Evolutionary conservation across 768 basidiomycete genomes (phyloP), one percentile per base, ranked within the genome.

Genomic region (Sistotremastrum niveocremeum): DNA sequence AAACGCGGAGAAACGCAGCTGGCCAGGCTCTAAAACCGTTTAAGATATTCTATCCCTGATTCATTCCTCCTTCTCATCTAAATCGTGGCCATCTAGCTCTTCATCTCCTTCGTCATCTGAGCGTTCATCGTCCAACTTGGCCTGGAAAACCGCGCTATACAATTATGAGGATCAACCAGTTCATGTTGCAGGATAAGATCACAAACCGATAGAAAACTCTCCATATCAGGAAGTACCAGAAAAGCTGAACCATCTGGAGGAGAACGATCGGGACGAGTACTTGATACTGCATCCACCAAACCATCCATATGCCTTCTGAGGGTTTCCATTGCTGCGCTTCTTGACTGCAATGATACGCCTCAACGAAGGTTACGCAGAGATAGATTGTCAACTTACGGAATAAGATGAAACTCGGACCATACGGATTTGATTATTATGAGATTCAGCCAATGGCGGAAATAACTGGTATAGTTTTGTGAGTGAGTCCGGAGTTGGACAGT

Each of bases 401-500:
- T 66, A 9, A 83, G 64, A 40, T 84, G 71, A 50, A 74, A 84
- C 55, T 98, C 79, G 34, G 57, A 69, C 81, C 81, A 89, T 4
- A 93, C 82, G 3, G 90, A 94, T 72, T 77, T 84, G 10, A 98
- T 72, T 20, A 98, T 93, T 45, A 68, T 64, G 46, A 94, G 59
- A 60, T 95, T 97, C 37, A 93, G 67, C 58, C 83, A 95, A 60
- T 93, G 91, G 3, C 94, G 85, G 72, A 93, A 86, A 59, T 97
- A 97, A 5, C 88, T 94, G 56, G 10, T 34, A n/a, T 7, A 42
- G 40, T 34, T 34, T 45, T 40, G 29, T 42, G 10, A 10, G 45
- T 6, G 45, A 7, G 3, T 35, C 20, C 20, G 20, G 20, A 20
- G 20, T 11, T 33, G 35, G 37, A 12, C 34, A 20, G 32, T 7